Conservation (phyloP, 2,329 filamentous ascomycete species). For the Metarhizium brunneum region DNA sequence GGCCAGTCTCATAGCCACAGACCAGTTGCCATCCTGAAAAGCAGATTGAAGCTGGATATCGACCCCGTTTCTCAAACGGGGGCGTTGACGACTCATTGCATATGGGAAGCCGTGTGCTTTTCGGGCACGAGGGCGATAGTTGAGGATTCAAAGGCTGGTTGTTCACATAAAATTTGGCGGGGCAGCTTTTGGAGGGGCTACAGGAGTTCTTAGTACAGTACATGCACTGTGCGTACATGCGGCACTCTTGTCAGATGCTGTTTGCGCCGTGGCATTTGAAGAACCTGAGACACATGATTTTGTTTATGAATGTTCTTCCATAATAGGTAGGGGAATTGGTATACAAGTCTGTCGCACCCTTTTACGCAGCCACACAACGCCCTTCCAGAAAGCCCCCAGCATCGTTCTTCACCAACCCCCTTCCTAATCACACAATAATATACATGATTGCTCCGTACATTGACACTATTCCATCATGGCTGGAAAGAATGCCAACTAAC, state of each 20-base stretch:
- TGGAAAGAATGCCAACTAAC: no score
- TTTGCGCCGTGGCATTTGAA: background rate
- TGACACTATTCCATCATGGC: background rate
- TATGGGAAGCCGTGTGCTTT: conserved; percentile 2
- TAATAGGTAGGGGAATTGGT: background rate
- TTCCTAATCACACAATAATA: background rate
- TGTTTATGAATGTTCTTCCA: background rate
- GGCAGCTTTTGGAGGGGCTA: background rate
- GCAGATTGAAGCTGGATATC: conserved; percentile 46
- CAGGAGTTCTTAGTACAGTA: background rate
- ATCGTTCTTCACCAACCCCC: no score
- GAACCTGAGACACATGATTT: background rate
- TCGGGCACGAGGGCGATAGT: background rate
- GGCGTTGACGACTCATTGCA: conserved; percentile 25
- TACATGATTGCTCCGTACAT: background rate
- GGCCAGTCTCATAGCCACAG: conserved; percentile 39
- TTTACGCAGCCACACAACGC: no score
- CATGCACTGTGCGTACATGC: background rate
- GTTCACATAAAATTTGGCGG: background rate
- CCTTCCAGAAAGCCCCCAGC: no score
- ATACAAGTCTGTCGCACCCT: background rate
- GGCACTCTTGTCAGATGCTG: background rate
- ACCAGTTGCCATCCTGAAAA: conserved; percentile 46
- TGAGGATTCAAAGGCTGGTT: background rate
- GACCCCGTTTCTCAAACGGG: conserved; percentile 37